Percentiles rank a stretch among this genome's conserved stretches.
Evolutionary conservation across 441 rosid species (phyloP).

Genomic region (Croton laevigatus): DNA sequence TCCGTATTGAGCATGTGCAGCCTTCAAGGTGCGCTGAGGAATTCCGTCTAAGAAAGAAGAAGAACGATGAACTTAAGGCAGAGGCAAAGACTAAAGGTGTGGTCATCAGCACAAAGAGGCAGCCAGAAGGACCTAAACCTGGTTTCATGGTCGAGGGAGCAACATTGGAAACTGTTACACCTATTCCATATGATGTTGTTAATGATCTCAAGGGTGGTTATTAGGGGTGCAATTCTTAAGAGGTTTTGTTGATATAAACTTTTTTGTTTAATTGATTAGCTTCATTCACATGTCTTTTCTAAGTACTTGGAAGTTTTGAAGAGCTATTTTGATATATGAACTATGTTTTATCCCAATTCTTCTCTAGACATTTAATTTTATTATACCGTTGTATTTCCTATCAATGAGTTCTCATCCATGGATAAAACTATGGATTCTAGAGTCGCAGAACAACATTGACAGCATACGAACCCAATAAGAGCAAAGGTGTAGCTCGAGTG

Average conservation of each 20-base stretch:
- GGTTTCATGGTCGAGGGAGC: constrained; percentile 87
- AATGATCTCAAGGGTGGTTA: constrained; percentile 97
- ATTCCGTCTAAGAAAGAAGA: constrained; percentile 28
- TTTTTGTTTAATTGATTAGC: no score
- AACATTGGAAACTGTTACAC: constrained; percentile 87
- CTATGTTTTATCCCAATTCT: no score
- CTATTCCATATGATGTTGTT: constrained; percentile 89
- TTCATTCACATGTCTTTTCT: no score
- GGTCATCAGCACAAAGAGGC: constrained; percentile 86
- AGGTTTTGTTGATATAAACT: not conserved
- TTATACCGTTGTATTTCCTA: no score
- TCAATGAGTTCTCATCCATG: no score
- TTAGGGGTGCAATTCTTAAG: constrained; percentile 28
- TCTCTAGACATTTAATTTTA: no score
- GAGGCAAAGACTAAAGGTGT: constrained; percentile 81
- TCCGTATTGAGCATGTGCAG: constrained; percentile 76
- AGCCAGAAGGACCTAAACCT: constrained; percentile 84
- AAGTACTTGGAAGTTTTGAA: no score
- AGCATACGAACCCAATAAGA: no score
- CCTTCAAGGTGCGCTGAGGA: constrained; percentile 86
- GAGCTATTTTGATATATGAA: no score
- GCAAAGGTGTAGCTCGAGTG: no score
- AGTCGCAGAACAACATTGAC: no score
- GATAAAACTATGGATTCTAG: no score
- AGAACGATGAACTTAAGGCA: constrained; percentile 75